Conservation (phyloP, 768 basidiomycete genomes). For the Tubosaeta sp. region DNA sequence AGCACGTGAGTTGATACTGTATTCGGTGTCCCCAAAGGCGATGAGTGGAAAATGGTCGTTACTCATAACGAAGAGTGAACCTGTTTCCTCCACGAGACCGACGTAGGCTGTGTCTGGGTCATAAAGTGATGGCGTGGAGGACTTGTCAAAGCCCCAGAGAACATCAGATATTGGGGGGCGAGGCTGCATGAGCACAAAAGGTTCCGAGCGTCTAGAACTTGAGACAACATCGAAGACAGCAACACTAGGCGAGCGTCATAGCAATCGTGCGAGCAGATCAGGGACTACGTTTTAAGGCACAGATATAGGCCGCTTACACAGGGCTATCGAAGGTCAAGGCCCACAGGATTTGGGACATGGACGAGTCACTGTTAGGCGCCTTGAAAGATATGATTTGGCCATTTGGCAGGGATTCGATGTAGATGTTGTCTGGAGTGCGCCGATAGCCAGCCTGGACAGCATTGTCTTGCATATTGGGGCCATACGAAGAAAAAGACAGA, state of each 20-base stretch:
- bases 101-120: constrained; percentile 69
- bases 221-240: constrained; percentile 75
- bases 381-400: constrained; percentile 79
- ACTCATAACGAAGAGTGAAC: constrained; percentile 83
- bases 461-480: constrained; percentile 86
- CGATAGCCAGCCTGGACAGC: constrained; percentile 68
- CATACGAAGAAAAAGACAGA: constrained; percentile 87
- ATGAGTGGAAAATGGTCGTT: constrained; percentile 79
- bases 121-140: constrained; percentile 34
- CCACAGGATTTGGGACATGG: constrained; percentile 50
- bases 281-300: not conserved
- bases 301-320: constrained; percentile 46
- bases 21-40: constrained; percentile 54
- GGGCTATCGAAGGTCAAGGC: constrained; percentile 55
- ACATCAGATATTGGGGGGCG: constrained; percentile 71
- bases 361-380: constrained; percentile 30
- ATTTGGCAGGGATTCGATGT: constrained; percentile 76
- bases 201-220: constrained; percentile 43
- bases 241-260: constrained; percentile 48
- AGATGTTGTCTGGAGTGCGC: constrained; percentile 71
- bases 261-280: constrained; percentile 4
- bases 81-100: constrained; percentile 67
- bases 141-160: constrained; percentile 45
- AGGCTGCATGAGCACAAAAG: constrained; percentile 87
- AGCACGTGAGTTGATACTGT: constrained; percentile 26